Base-by-base conservation (phyloP, 2,329 filamentous ascomycete genomes). In the Tolypocladium ovalisporum region DNA sequence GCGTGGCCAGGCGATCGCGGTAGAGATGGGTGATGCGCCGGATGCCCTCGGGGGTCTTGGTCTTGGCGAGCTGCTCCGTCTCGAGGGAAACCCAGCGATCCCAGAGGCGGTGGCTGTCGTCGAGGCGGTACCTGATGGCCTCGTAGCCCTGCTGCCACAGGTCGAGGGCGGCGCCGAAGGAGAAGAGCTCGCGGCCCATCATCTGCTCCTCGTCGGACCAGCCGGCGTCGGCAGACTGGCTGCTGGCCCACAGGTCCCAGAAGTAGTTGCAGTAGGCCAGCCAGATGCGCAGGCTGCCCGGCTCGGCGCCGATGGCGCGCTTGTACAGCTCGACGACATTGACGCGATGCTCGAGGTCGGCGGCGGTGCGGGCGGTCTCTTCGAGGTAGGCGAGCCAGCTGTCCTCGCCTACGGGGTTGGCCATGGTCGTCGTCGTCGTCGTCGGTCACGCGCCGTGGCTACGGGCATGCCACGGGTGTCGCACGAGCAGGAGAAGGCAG, bases 61-160 rank as follows among this genome's bases (percentile, higher is more conserved):
- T 74, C 73, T 76, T 76, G 32, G 76, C 78, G 24, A 92, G 78
- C 62, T 88, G 81, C 62, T 88, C 82, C 68, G 87, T 78, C 68
- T 91, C 79, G 52, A 90, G 80, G 56, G 85, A 83, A 49, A 90
- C 78, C 80, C 88, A 93, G 62, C 86, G 84, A 67, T 92, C 83
- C 89, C 89, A 95, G 13, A 94, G 79, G 57, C 84, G 72, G 67
- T 91, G 86, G 66, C 89, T 93, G 68, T 91, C 88, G 66, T 82
- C 82, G 58, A 94, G 75, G 60, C 88, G 86, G 71, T 86, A 89
- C 67, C 86, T 83, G 56, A 89, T 88, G 47, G 84, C 82, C 60
- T 86, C 80, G 63, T 89, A 85, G 39, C 83, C 89, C 65, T 88
- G 80, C 67, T 86, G 82, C 80, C 89, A 89, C 1, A 89, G 79